Conservation (phyloP, 2,329 filamentous ascomycete genomes). For the Chaetomiaceae sp. region DNA sequence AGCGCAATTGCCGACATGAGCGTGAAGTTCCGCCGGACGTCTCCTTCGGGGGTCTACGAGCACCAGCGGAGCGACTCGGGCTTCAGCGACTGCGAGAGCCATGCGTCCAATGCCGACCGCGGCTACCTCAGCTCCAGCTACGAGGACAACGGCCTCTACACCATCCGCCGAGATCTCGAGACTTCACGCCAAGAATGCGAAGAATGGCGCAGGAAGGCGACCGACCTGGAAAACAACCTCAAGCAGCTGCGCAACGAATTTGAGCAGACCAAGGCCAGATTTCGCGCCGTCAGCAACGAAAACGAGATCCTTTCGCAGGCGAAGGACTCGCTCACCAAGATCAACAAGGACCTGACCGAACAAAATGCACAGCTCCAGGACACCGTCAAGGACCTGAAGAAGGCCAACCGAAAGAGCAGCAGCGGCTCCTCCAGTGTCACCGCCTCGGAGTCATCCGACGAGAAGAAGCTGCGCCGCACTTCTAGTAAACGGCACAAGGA, state of each 20-base stretch:
- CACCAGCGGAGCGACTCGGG: conserved; percentile 30
- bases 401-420: conserved; percentile 24
- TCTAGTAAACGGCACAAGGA: conserved; percentile 24
- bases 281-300: conserved; percentile 21
- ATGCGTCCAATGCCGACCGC: conserved; percentile 25
- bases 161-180: conserved; percentile 27
- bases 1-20: conserved; percentile 17
- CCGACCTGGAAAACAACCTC: conserved; percentile 22
- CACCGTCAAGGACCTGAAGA: conserved; percentile 23
- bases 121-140: conserved; percentile 22
- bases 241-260: conserved; percentile 22
- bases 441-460: conserved; percentile 21
- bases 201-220: conserved; percentile 22
- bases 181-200: conserved; percentile 20
- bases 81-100: conserved; percentile 29
- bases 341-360: conserved; percentile 22
- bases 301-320: conserved; percentile 26
- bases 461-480: conserved; percentile 26
- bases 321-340: conserved; percentile 19
- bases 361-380: conserved; percentile 20
- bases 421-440: conserved; percentile 13
- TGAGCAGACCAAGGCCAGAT: conserved; percentile 19
- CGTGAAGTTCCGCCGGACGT: conserved; percentile 30
- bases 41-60: conserved; percentile 26
- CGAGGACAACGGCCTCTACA: conserved; percentile 24